Percentiles rank a stretch among this genome's conserved stretches.
These are phyloP conservation scores for Penicillium paxilli DNA, from an alignment of 495 filamentous ascomycete species.

Conservation along the genomic window DNA sequence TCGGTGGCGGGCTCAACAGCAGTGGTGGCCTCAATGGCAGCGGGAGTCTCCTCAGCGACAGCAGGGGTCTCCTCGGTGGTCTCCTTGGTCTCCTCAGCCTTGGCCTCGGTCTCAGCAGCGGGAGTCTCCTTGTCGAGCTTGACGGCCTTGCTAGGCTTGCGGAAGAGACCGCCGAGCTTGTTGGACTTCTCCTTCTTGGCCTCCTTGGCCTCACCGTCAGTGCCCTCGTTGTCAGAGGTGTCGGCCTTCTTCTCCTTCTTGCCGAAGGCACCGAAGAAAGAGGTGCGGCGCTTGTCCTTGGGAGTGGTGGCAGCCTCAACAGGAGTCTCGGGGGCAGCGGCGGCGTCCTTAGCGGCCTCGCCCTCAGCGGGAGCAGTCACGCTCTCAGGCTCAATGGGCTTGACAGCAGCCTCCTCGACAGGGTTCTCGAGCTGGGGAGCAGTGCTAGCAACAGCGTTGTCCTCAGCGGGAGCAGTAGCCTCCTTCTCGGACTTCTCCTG, in stretches of 20 bases:
- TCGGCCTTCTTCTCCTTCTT: constrained; percentile 55
- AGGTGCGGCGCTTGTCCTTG: constrained; percentile 57
- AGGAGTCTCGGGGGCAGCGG: constrained; percentile 33
- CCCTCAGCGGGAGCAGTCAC: constrained; percentile 43
- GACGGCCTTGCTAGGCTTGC: constrained; percentile 56
- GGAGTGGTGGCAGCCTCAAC: constrained; percentile 32
- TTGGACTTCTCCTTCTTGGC: constrained; percentile 54
- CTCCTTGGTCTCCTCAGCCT: constrained; percentile 32
- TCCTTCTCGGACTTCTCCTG: constrained; percentile 56
- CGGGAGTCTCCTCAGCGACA: constrained; percentile 22
- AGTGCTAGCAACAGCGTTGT: constrained; percentile 43
- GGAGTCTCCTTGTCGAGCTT: constrained; percentile 42
- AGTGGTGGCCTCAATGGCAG: constrained; percentile 32
- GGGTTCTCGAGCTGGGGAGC: constrained; percentile 55
- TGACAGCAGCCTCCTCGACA: constrained; percentile 42
- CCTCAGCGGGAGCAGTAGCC: constrained; percentile 46
- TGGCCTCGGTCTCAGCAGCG: constrained; percentile 34
- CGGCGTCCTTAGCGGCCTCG: constrained; percentile 39
- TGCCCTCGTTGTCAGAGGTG: constrained; percentile 50
- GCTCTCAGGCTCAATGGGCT: constrained; percentile 46
- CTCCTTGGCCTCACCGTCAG: constrained; percentile 47
- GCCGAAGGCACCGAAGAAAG: constrained; percentile 55
- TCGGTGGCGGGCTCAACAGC: constrained; percentile 29
- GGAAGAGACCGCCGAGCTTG: constrained; percentile 57
- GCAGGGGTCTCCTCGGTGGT: constrained; percentile 25